Conservation (phyloP, 2,329 filamentous ascomycete genomes). For the Aspergillus niger region DNA sequence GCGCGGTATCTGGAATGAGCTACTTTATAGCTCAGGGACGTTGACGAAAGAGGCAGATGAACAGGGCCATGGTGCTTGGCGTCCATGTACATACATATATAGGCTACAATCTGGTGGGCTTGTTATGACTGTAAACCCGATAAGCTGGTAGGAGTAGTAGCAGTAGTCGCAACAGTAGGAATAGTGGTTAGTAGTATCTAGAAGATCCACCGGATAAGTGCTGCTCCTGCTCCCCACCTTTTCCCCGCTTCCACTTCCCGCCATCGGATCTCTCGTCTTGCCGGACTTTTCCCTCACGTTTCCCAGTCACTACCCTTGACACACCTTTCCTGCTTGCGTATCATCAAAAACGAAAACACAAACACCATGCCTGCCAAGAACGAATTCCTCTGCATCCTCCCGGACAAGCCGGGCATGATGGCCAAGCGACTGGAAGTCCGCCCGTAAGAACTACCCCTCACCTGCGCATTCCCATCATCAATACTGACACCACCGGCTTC, state of each 20-base stretch:
- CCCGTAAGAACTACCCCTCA: conserved; percentile 26
- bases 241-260: conserved; percentile 5
- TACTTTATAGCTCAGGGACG: not conserved
- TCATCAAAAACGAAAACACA: not conserved
- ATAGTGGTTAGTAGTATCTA: not conserved
- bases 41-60: not conserved
- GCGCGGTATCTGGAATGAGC: not conserved
- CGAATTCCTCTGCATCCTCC: conserved; percentile 70
- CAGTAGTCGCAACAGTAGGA: not conserved
- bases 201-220: not conserved
- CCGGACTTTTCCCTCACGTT: not conserved
- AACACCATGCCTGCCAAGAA: conserved; percentile 42
- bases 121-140: conserved; percentile 5
- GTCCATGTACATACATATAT: conserved; percentile 24
- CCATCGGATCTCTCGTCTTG: not conserved
- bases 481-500: not conserved
- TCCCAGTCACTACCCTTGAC: not conserved
- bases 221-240: conserved; percentile 2
- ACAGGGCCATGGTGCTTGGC: conserved; percentile 10
- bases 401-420: conserved; percentile 63
- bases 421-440: conserved; percentile 61
- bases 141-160: too few species aligned
- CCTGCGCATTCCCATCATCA: not conserved
- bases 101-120: conserved; percentile 19
- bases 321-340: not conserved